Conservation (phyloP, 345 rosid genomes). For the Gossypium sturtianum region DNA sequence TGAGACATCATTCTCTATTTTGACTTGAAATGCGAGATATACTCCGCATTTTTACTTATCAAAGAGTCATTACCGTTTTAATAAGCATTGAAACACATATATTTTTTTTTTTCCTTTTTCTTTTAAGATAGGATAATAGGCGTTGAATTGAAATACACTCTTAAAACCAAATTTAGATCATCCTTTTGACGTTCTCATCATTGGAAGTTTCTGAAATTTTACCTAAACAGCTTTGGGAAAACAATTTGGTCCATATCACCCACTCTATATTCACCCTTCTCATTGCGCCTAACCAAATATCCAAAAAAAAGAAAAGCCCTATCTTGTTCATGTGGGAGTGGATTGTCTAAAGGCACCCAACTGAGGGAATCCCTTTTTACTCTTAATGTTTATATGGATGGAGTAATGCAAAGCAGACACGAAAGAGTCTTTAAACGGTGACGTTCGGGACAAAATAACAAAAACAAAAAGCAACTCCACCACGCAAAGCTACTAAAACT, state of each 20-base stretch:
- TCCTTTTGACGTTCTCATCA: no score
- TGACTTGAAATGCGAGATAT: no score
- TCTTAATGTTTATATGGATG: background rate
- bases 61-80: background rate
- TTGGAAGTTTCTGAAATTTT: no score
- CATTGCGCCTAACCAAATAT: background rate
- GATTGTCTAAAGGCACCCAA: background rate
- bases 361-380: background rate
- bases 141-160: no score
- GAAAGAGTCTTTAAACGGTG: background rate
- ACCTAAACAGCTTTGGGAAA: background rate
- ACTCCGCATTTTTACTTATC: background rate
- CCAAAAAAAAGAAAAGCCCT: background rate
- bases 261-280: background rate
- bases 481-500: background rate
- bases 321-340: background rate
- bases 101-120: background rate
- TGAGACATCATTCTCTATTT: no score
- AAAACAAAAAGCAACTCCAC: background rate
- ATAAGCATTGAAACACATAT: background rate
- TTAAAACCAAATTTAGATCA: no score
- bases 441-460: background rate
- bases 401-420: background rate
- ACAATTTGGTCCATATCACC: background rate
- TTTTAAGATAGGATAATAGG: no score